Conservation (phyloP, 441 rosid species). For the Breynia disticha region DNA sequence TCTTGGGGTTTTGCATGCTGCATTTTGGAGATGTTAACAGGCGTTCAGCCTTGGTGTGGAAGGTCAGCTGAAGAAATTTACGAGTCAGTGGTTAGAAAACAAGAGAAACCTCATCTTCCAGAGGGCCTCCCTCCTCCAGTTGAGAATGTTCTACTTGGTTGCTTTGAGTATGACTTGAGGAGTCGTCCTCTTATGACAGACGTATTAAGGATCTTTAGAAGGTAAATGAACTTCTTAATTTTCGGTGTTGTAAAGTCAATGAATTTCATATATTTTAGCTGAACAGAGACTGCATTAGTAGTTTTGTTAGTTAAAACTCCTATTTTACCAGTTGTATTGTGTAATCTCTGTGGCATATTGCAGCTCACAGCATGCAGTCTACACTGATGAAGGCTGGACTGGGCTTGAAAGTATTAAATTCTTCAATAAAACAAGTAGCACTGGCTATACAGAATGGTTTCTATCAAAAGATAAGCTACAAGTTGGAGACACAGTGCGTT, state of each 20-base stretch:
- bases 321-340: not conserved
- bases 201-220: constrained; percentile 46
- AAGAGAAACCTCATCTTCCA: constrained; percentile 59
- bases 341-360: constrained; percentile 14
- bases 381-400: constrained; percentile 40
- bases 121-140: constrained; percentile 63
- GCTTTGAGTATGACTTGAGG: constrained; percentile 78
- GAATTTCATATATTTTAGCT: no score
- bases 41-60: constrained; percentile 75
- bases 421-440: constrained; percentile 23
- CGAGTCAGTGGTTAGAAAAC: constrained; percentile 54
- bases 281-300: not conserved
- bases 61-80: constrained; percentile 51
- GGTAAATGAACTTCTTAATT: constrained; percentile 28
- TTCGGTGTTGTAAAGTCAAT: not conserved
- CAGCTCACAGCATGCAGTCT: constrained; percentile 56
- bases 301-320: constrained; percentile 7
- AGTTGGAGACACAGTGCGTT: constrained; percentile 72
- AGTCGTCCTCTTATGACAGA: constrained; percentile 72
- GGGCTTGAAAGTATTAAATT: constrained; percentile 29
- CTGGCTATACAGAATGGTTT: constrained; percentile 65
- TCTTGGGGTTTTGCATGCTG: constrained; percentile 93
- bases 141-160: constrained; percentile 57
- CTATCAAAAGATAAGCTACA: constrained; percentile 59
- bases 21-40: constrained; percentile 80